These are phyloP conservation scores for Balamuthia mandrillaris DNA, from an alignment of 208 protist species.

Conservation along the genomic window DNA sequence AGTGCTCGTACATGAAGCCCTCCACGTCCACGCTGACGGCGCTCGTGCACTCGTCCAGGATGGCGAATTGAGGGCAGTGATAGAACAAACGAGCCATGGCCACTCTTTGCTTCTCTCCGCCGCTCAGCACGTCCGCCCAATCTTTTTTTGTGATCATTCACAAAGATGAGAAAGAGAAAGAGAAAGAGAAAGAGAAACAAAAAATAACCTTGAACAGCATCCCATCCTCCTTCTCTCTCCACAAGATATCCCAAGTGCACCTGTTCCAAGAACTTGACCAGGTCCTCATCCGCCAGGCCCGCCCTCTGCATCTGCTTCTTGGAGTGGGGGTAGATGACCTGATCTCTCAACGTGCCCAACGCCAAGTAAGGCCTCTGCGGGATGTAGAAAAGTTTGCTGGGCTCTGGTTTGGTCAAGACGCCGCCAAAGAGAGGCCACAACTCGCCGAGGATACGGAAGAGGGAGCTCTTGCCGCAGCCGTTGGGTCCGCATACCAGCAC, in stretches of 20 bases:
- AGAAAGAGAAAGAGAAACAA: background rate
- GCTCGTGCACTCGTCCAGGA: constrained; percentile 64
- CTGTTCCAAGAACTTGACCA: constrained; percentile 18
- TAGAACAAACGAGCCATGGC: constrained; percentile 51
- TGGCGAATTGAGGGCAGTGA: constrained; percentile 57
- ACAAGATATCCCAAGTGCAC: constrained; percentile 48
- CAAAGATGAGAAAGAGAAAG: no score
- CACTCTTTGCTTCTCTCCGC: constrained; percentile 62
- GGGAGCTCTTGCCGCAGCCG: constrained; percentile 47
- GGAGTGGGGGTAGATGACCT: constrained; percentile 49
- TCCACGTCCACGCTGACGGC: constrained; percentile 65
- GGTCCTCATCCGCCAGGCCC: constrained; percentile 58
- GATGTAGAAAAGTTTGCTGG: constrained; percentile 42
- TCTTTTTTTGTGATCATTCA: background rate
- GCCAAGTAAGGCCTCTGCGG: constrained; percentile 50
- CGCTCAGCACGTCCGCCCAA: constrained; percentile 43
- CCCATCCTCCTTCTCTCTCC: constrained; percentile 41
- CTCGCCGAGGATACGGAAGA: constrained; percentile 45
- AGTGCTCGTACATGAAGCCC: constrained; percentile 48
- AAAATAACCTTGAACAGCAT: constrained; percentile 36
- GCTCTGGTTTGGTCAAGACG: background rate
- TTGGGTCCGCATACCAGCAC: background rate
- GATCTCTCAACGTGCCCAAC: constrained; percentile 19
- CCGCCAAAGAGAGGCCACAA: constrained; percentile 46
- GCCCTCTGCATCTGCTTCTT: constrained; percentile 39